Evolutionary conservation across 1,284 basidiomycete species (phyloP).

Genomic region (Trichosporon sp.): DNA sequence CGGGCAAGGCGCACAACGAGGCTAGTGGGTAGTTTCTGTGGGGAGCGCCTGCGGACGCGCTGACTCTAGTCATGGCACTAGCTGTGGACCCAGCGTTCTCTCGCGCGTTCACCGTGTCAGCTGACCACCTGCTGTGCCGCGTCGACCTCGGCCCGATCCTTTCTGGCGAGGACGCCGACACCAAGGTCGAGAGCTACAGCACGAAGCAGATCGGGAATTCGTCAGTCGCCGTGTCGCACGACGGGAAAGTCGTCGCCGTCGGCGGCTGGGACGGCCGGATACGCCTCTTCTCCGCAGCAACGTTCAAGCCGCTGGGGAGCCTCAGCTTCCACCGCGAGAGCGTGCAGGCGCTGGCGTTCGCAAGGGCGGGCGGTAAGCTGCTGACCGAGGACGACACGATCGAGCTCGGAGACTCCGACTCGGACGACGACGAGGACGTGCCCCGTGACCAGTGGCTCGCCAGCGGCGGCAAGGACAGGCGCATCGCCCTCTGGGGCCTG

Average conservation of each 20-base stretch:
- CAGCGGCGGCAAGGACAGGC: conserved; percentile 65
- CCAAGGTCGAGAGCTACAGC: conserved; percentile 22
- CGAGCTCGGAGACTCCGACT: conserved; percentile 49
- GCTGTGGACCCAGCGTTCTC: conserved; percentile 59
- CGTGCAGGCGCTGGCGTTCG: conserved; percentile 67
- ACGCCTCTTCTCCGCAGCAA: conserved; percentile 69
- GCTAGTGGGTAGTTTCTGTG: conserved; percentile 56
- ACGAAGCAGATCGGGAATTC: conserved; percentile 77
- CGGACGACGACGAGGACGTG: conserved; percentile 56
- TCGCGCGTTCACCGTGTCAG: conserved; percentile 72
- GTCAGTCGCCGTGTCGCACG: conserved; percentile 65
- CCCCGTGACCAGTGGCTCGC: conserved; percentile 59
- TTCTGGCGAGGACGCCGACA: not conserved
- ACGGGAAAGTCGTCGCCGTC: conserved; percentile 69
- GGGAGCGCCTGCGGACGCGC: not conserved
- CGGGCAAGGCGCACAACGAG: conserved; percentile 66
- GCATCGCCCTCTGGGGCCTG: conserved; percentile 73
- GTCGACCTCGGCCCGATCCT: conserved; percentile 50
- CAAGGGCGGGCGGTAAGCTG: conserved; percentile 39
- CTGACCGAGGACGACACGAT: conserved; percentile 19
- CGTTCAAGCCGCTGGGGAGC: conserved; percentile 70
- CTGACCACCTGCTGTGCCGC: conserved; percentile 69
- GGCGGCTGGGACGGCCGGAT: conserved; percentile 88
- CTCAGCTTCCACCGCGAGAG: conserved; percentile 70
- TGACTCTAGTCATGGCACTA: conserved; percentile 73